A percentile compares a stretch with the other conserved stretches of the same genome.
phyloP scores from a whole-genome alignment of 169 alveolate genomes.

The Plasmodium gonderi region DNA sequence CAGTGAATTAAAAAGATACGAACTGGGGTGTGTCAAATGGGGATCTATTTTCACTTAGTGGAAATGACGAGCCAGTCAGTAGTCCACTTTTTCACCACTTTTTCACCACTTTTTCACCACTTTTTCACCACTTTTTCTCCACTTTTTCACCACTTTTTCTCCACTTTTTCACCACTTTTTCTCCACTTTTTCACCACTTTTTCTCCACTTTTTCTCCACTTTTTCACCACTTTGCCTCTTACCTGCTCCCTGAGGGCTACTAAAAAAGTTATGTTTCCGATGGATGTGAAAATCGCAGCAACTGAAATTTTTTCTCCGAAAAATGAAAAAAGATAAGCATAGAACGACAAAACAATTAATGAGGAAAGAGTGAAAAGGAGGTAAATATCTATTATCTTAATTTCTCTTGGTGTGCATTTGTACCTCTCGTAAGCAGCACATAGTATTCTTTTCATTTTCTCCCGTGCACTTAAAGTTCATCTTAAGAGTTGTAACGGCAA shows the following conservation, averaged over 20 bases:
- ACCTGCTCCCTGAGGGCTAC: conserved; percentile 71
- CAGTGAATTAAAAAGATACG: neutral
- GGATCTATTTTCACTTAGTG: too few relatives aligned
- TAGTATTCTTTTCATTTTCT: conserved; percentile 31
- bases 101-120: neutral
- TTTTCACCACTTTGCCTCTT: too few relatives aligned
- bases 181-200: neutral
- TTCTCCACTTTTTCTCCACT: neutral
- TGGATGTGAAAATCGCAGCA: conserved; percentile 56
- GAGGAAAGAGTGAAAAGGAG: conserved; percentile 26
- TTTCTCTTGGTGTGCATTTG: conserved; percentile 8
- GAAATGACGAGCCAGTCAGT: too few relatives aligned
- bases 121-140: too few relatives aligned
- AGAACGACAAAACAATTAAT: conserved; percentile 25
- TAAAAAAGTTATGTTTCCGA: conserved; percentile 59
- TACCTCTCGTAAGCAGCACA: conserved; percentile 3
- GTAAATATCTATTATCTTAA: conserved; percentile 26
- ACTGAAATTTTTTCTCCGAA: conserved; percentile 25
- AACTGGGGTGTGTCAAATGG: neutral
- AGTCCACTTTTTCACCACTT: too few relatives aligned
- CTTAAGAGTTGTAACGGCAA: neutral
- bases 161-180: neutral
- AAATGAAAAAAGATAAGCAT: conserved; percentile 11
- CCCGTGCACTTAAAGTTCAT: neutral
- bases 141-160: neutral